These are phyloP conservation scores for Magnusiomyces sp. DNA, from an alignment of 1,139 yeast genomes.

Conservation along the genomic window DNA sequence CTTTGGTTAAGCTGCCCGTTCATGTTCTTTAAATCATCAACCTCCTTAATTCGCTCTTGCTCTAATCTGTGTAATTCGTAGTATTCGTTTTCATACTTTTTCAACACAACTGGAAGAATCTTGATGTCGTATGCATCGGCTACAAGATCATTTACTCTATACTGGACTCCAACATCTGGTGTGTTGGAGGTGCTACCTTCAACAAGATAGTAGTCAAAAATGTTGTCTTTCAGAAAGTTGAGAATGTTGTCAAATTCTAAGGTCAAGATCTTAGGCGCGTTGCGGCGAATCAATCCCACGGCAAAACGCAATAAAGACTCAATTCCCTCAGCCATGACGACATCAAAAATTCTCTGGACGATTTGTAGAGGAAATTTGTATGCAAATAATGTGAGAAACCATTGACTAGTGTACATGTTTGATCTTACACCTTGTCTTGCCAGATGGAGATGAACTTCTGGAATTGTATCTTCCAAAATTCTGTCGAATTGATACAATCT, in stretches of 20 bases:
- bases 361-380: constrained; percentile 83
- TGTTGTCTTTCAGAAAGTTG: constrained; percentile 65
- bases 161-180: constrained; percentile 25
- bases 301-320: constrained; percentile 79
- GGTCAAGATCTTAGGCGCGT: constrained; percentile 48
- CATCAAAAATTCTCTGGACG: constrained; percentile 75
- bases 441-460: constrained; percentile 65
- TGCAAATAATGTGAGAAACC: constrained; percentile 92
- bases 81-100: constrained; percentile 65
- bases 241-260: constrained; percentile 69
- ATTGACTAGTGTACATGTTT: constrained; percentile 92
- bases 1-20: constrained; percentile 71
- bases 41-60: constrained; percentile 57
- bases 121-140: constrained; percentile 66
- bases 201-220: constrained; percentile 62
- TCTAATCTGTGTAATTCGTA: constrained; percentile 64
- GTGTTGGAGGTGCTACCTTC: constrained; percentile 11
- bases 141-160: constrained; percentile 67
- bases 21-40: constrained; percentile 51
- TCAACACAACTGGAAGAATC: constrained; percentile 61
- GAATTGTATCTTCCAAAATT: constrained; percentile 59
- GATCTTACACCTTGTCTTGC: constrained; percentile 78
- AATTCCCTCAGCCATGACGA: constrained; percentile 79
- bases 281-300: constrained; percentile 62
- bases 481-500: constrained; percentile 85